These are phyloP conservation scores for Leishmania major DNA, from an alignment of 208 protist species.

Conservation along the genomic window DNA sequence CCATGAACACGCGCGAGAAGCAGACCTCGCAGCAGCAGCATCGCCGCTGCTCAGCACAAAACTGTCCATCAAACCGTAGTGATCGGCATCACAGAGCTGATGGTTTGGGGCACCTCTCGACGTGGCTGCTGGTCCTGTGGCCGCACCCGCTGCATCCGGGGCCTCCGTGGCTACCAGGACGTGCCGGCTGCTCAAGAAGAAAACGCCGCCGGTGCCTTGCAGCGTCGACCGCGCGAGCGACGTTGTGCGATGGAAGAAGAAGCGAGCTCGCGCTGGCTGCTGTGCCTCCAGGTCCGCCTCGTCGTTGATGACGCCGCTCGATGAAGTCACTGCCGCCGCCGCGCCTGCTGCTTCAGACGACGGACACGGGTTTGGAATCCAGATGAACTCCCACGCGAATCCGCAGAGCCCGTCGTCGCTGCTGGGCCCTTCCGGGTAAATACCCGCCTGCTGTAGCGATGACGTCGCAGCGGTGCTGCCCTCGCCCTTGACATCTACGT, in stretches of 20 bases:
- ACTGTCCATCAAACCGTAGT: slow-evolving; percentile 14
- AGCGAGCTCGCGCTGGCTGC: slow-evolving; percentile 8
- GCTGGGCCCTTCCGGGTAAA: background rate
- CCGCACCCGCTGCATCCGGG: background rate
- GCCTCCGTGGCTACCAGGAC: slow-evolving; percentile 48
- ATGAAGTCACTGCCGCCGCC: background rate
- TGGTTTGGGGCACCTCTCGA: background rate
- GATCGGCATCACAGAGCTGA: background rate
- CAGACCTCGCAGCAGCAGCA: background rate
- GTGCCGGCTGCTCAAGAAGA: slow-evolving; percentile 53
- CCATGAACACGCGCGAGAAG: background rate
- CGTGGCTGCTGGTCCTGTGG: background rate
- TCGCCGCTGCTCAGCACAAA: slow-evolving; percentile 15
- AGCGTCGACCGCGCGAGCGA: slow-evolving; percentile 12
- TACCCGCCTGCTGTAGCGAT: background rate
- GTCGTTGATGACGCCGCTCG: background rate
- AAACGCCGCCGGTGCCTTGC: slow-evolving; percentile 34
- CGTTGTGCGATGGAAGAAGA: slow-evolving; percentile 14
- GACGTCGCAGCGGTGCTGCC: background rate
- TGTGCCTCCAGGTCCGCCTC: background rate
- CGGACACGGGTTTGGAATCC: slow-evolving; percentile 16
- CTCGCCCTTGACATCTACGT: slow-evolving; percentile 11
- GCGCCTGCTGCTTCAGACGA: background rate
- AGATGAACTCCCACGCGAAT: slow-evolving; percentile 30
- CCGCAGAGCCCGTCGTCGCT: slow-evolving; percentile 30